Evolutionary conservation across 2,329 filamentous ascomycete genomes (phyloP), one percentile per base, ranked within the genome.

Genomic region (Phoma sp.): DNA sequence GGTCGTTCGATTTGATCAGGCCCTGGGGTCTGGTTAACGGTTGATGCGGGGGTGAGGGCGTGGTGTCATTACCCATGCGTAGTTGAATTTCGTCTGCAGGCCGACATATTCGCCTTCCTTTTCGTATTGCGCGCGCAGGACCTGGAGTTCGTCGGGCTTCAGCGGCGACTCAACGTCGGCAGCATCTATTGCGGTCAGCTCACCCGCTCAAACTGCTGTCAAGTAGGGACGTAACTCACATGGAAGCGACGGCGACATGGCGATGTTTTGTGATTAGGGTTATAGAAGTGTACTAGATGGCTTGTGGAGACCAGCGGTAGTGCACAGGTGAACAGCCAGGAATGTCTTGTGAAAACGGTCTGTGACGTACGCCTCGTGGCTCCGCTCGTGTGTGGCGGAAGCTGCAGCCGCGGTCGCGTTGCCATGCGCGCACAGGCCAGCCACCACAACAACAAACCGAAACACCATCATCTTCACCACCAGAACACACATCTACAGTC

Each of bases 81-180:
- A 98, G 86, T 99, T 99, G 85, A 99, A 99, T 76, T 98, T 98
- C 59, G 95, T 99, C 78, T 99, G 95, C 36, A 99, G 86, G 57
- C 94, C 93, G 58, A 96, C 94, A 82, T 96, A 96, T 70, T 96
- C 91, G 65, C 94, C 95, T 80, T 99, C 95, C 75, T 96, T 96
- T 75, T 98, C 94, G 76, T 95, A 99, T 77, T 99, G 95, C 57
- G 91, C 84, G 63, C 94, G 91, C 49, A 99, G 84, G 60, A 98
- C 95, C 76, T 93, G 88, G 57, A 99, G 88, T 78, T 99, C 95
- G 45, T 91, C 90, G 52, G 91, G 87, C 79, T 95, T 96, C 61
- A 99, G 85, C 65, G 95, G 91, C 74, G 92, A 96, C 82, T 99
- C 95, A 70, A 95, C 95, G 80, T 99, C 95, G 66, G 96, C 92